Conservation (phyloP, 441 rosid genomes). For the Syzygium malaccense region DNA sequence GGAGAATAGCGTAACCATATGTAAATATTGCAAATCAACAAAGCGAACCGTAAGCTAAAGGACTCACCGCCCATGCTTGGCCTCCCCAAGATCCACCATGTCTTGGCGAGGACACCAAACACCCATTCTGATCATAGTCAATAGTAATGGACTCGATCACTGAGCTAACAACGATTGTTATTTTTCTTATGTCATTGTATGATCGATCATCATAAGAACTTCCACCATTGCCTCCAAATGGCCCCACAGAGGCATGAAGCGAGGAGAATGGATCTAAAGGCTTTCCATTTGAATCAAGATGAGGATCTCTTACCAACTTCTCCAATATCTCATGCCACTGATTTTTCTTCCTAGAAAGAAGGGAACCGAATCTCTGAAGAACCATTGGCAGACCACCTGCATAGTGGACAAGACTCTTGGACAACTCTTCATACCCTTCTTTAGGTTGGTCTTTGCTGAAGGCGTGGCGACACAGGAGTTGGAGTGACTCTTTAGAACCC, state of each 20-base stretch:
- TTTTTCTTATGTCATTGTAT: neutral
- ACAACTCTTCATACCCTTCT: neutral
- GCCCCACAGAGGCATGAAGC: neutral
- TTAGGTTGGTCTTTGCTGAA: too few species aligned
- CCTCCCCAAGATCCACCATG: neutral
- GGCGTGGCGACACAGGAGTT: too few species aligned
- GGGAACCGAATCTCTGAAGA: neutral
- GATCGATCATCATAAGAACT: neutral
- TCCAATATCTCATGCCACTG: neutral
- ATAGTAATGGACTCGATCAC: neutral
- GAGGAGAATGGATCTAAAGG: neutral
- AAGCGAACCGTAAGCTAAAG: rapidly evolving
- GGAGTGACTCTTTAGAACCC: too few species aligned
- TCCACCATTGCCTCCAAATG: neutral
- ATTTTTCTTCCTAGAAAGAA: neutral
- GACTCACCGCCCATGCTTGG: neutral
- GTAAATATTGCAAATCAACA: neutral
- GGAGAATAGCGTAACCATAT: neutral
- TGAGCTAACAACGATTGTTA: rapidly evolving
- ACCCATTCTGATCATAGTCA: neutral
- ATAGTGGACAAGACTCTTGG: neutral
- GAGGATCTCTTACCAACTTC: neutral
- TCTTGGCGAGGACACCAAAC: neutral
- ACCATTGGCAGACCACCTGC: neutral
- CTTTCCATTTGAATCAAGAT: neutral